Conservation (phyloP, 306 rosid species). For the Dryas alaskensis region DNA sequence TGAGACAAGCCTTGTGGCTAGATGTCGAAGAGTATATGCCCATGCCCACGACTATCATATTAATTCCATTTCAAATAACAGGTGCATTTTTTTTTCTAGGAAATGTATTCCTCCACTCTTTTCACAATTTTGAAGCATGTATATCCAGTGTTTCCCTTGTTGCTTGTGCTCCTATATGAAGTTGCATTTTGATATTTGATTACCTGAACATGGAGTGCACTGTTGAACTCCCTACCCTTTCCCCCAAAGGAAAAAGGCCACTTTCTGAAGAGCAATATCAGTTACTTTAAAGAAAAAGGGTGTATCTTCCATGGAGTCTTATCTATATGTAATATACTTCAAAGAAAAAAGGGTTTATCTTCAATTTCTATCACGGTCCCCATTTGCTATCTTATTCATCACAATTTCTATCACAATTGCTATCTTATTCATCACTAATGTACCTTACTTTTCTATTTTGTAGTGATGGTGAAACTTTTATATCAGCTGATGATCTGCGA, state of each 20-base stretch:
- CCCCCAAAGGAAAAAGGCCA: neutral
- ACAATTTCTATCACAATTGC: no score
- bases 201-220: slow-evolving; percentile 3
- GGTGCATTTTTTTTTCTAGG: slow-evolving; percentile 40
- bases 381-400: neutral
- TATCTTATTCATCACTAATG: neutral
- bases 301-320: neutral
- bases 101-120: neutral
- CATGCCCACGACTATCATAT: slow-evolving; percentile 99
- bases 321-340: neutral
- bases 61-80: slow-evolving; percentile 96
- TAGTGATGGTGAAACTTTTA: slow-evolving; percentile 98
- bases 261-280: neutral
- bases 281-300: neutral
- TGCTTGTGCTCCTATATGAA: slow-evolving; percentile 9
- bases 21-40: slow-evolving; percentile 96
- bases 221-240: neutral
- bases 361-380: neutral
- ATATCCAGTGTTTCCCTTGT: slow-evolving; percentile 4
- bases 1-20: slow-evolving; percentile 79
- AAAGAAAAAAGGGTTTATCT: neutral
- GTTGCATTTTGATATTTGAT: slow-evolving; percentile 1
- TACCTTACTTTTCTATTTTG: slow-evolving; percentile 26
- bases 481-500: slow-evolving; percentile 98
- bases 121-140: neutral